phyloP scores from a whole-genome alignment of 1,284 basidiomycete species.

The Trichosporon asahii region DNA sequence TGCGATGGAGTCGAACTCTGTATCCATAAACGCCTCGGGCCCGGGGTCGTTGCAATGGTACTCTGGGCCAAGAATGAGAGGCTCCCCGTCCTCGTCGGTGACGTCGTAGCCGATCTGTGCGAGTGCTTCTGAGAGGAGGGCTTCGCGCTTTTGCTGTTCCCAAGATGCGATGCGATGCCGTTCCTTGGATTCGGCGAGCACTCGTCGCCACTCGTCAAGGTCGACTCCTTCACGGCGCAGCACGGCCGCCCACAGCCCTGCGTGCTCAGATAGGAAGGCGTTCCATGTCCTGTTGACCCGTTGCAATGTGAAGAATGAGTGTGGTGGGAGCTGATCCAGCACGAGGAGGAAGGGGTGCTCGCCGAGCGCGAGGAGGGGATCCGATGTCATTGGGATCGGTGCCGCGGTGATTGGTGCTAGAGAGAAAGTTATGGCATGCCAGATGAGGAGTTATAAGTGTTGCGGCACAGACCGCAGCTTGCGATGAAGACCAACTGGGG shows the following conservation, averaged over 20 bases:
- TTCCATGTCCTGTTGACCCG: background rate
- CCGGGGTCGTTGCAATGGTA: background rate
- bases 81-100: background rate
- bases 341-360: slow-evolving; percentile 1
- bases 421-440: background rate
- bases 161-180: background rate
- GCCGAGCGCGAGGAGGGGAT: slow-evolving; percentile 4
- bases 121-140: background rate
- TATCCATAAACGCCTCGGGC: background rate
- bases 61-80: background rate
- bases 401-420: background rate
- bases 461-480: background rate
- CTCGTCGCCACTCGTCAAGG: background rate
- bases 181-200: background rate
- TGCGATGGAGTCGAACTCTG: background rate
- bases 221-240: background rate
- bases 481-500: background rate
- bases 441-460: background rate
- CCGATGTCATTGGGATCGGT: background rate
- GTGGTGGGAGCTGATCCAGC: background rate
- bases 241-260: background rate
- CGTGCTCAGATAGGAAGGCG: background rate
- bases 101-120: background rate
- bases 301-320: background rate
- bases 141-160: background rate